Percentiles rank a stretch among this genome's conserved stretches.
Evolutionary conservation across 2,329 filamentous ascomycete genomes (phyloP).

Genomic region (Aspergillus quadricinctus): DNA sequence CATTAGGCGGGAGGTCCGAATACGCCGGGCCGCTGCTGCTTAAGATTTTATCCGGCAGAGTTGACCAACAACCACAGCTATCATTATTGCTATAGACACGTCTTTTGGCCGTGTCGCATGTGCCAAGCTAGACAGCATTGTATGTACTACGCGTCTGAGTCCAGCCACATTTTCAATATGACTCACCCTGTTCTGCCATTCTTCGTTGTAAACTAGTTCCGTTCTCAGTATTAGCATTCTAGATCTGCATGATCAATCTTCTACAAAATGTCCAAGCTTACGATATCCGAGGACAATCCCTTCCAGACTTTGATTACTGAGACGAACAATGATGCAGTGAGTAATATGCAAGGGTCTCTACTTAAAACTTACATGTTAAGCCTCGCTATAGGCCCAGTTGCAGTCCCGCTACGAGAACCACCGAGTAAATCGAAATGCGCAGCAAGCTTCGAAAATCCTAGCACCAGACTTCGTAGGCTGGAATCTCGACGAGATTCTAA

Average conservation of each 20-base stretch:
- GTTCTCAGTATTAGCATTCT: neutral
- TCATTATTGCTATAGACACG: too few relatives aligned
- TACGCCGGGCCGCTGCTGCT: neutral
- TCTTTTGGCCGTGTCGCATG: neutral
- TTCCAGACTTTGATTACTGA: conserved; percentile 14
- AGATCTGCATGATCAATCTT: neutral
- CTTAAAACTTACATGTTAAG: neutral
- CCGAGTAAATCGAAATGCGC: conserved; percentile 66
- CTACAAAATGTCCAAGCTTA: neutral
- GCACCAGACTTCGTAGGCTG: conserved; percentile 60
- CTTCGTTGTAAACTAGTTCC: neutral
- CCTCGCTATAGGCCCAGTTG: conserved; percentile 44
- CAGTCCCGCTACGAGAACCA: conserved; percentile 68
- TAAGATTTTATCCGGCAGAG: neutral
- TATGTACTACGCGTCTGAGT: neutral
- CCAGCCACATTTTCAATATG: neutral
- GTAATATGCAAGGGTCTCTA: neutral
- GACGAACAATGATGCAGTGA: conserved; percentile 10
- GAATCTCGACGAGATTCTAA: conserved; percentile 67
- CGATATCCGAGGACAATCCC: conserved; percentile 15
- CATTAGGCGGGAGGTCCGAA: neutral
- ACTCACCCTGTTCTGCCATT: neutral
- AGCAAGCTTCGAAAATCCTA: conserved; percentile 71
- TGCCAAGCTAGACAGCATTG: neutral
- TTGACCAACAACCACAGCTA: too few relatives aligned